Percentiles rank a stretch among this genome's conserved stretches.
These are phyloP conservation scores for Fusarium buharicum DNA, from an alignment of 2,329 filamentous ascomycete genomes.

Conservation along the genomic window DNA sequence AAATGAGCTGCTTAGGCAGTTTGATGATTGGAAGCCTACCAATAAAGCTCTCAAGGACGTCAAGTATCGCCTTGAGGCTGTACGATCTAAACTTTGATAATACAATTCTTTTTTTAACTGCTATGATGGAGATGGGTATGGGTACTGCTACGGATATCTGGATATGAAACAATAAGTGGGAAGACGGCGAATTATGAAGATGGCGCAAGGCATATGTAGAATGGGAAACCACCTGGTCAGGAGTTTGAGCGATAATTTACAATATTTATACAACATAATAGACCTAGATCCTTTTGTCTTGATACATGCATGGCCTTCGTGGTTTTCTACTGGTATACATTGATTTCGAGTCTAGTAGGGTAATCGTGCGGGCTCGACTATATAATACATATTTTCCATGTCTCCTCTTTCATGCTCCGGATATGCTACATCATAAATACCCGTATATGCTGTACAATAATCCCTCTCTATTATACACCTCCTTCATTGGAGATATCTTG, in stretches of 20 bases:
- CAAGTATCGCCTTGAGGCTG: slow-evolving; percentile 91
- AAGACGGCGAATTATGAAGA: slow-evolving; percentile 6
- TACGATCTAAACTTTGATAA: slow-evolving; percentile 80
- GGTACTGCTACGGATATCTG: not conserved
- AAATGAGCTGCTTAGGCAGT: slow-evolving; percentile 80
- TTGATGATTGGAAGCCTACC: slow-evolving; percentile 91
- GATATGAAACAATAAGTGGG: not conserved
- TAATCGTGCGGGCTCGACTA: slow-evolving; percentile 23
- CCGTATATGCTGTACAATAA: slow-evolving; percentile 36
- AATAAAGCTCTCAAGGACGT: slow-evolving; percentile 96
- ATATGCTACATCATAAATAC: slow-evolving; percentile 29
- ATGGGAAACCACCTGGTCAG: slow-evolving; percentile 12
- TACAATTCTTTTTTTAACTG: not conserved
- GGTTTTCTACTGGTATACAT: slow-evolving; percentile 14
- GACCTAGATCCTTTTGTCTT: not conserved
- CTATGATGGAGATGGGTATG: not conserved
- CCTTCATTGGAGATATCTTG: slow-evolving; percentile 11
- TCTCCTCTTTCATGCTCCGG: slow-evolving; percentile 15
- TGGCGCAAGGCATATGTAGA: slow-evolving; percentile 21
- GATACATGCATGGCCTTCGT: not conserved
- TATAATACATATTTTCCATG: slow-evolving; percentile 34
- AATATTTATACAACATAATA: slow-evolving; percentile 19
- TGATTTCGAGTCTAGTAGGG: slow-evolving; percentile 38
- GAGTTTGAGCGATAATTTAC: slow-evolving; percentile 24
- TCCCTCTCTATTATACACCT: slow-evolving; percentile 42